Conservation (phyloP, 2,329 filamentous ascomycete genomes). For the Arthrobotrys conoides region DNA sequence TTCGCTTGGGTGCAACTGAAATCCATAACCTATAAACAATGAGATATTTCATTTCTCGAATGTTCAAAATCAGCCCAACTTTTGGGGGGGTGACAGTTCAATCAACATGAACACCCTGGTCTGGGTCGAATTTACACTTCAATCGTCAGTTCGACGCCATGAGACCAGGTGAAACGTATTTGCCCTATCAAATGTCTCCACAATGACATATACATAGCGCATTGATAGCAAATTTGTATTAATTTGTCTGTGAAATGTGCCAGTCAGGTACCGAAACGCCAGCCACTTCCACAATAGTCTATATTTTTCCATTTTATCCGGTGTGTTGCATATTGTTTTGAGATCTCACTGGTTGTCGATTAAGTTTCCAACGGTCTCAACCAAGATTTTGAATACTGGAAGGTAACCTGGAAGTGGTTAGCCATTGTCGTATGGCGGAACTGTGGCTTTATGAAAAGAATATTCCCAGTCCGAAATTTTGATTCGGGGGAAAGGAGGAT, state of each 20-base stretch:
- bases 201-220: slow-evolving; percentile 33
- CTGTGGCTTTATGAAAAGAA: slow-evolving; percentile 12
- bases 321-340: slow-evolving; percentile 47
- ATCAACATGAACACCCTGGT: neutral
- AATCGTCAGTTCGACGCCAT: slow-evolving; percentile 54
- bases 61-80: neutral
- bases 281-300: slow-evolving; percentile 12
- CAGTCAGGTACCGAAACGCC: slow-evolving; percentile 42
- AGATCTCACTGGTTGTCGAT: slow-evolving; percentile 12
- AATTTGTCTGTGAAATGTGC: slow-evolving; percentile 19
- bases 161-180: slow-evolving; percentile 53
- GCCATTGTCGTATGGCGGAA: neutral
- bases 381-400: slow-evolving; percentile 7
- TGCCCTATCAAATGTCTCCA: slow-evolving; percentile 22
- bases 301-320: slow-evolving; percentile 58
- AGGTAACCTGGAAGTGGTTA: slow-evolving; percentile 8
- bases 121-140: slow-evolving; percentile 16
- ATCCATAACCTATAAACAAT: slow-evolving; percentile 35
- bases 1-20: slow-evolving; percentile 47
- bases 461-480: neutral
- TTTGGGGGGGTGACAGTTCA: slow-evolving; percentile 20
- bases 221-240: neutral
- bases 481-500: slow-evolving; percentile 29
- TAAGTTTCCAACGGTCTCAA: slow-evolving; percentile 1
- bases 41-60: slow-evolving; percentile 52